Percentiles rank a stretch among this genome's conserved stretches.
phyloP scores from a whole-genome alignment of 805 yeast species.

The Saturnispora hagleri region DNA sequence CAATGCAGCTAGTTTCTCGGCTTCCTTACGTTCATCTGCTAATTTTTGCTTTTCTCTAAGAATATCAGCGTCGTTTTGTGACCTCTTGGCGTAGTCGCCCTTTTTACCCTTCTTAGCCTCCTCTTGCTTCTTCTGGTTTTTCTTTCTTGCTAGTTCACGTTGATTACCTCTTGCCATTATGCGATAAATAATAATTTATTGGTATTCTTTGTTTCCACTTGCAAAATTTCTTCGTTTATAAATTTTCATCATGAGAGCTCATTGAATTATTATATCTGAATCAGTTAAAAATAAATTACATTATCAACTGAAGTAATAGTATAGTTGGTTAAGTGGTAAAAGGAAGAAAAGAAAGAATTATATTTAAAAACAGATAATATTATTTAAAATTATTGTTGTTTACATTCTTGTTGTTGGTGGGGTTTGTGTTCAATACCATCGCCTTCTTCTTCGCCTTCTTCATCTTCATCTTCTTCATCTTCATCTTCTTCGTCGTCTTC shows the following conservation, averaged over 20 bases:
- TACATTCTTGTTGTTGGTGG: slow-evolving; percentile 69
- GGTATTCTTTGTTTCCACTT: not conserved
- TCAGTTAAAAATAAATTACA: not conserved
- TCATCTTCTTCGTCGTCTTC: slow-evolving; percentile 56
- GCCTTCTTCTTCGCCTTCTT: slow-evolving; percentile 34
- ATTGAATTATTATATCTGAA: not conserved
- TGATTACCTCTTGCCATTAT: slow-evolving; percentile 93
- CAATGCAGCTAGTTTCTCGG: slow-evolving; percentile 18
- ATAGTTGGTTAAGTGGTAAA: not conserved
- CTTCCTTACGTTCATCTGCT: slow-evolving; percentile 41
- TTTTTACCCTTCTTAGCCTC: slow-evolving; percentile 56
- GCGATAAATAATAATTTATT: not conserved
- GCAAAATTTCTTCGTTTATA: not conserved
- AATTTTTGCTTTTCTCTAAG: slow-evolving; percentile 83
- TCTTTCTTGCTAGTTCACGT: slow-evolving; percentile 87
- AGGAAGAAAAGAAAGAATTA: not conserved
- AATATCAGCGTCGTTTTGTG: slow-evolving; percentile 84
- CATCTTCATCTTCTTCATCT: slow-evolving; percentile 17
- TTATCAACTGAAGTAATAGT: not conserved
- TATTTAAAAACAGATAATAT: not conserved
- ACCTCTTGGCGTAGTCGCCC: slow-evolving; percentile 81
- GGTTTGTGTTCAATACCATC: slow-evolving; percentile 34
- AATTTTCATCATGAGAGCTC: not conserved
- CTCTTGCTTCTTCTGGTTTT: slow-evolving; percentile 73
- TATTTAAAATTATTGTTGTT: slow-evolving; percentile 41